Conservation (phyloP, 192 early-diverging fungal species). For the Coemansia brasiliensis region DNA sequence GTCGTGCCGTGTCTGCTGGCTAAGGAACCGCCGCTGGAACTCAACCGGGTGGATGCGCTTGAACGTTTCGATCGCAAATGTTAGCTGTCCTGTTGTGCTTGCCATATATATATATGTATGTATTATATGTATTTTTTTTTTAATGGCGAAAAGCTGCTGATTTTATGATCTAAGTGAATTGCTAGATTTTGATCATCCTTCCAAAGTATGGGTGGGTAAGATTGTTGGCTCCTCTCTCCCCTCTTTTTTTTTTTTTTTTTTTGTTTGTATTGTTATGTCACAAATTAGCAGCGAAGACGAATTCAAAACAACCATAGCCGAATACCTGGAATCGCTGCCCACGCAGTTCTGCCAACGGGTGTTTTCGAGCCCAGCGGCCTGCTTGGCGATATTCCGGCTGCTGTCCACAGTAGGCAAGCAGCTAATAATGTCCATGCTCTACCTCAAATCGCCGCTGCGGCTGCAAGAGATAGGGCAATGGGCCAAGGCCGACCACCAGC, state of each 20-base stretch:
- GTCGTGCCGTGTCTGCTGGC: conserved; percentile 77
- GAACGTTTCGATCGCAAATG: conserved; percentile 72
- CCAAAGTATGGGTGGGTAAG: too few species aligned
- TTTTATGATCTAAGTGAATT: too few species aligned
- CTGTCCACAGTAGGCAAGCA: conserved; percentile 85
- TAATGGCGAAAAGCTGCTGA: too few species aligned
- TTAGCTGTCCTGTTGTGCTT: conserved; percentile 17
- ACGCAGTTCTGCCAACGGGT: conserved; percentile 71
- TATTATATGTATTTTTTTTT: too few species aligned
- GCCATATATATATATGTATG: too few species aligned
- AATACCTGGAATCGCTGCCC: conserved; percentile 79
- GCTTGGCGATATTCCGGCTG: conserved; percentile 87
- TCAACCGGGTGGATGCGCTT: conserved; percentile 85
- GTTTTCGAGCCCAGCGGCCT: conserved; percentile 89
- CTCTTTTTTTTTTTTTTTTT: conserved; percentile 1
- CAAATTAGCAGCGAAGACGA: conserved; percentile 47
- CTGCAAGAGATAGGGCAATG: conserved; percentile 67
- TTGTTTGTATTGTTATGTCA: background rate
- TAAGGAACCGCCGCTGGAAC: conserved; percentile 80
- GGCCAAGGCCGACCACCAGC: conserved; percentile 48
- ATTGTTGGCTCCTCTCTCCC: too few species aligned
- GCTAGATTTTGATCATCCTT: too few species aligned
- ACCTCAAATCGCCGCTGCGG: conserved; percentile 63
- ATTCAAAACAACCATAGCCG: conserved; percentile 76
- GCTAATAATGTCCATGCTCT: conserved; percentile 86